Evolutionary conservation across 345 rosid genomes (phyloP).

Genomic region (Eucalyptus decipiens): DNA sequence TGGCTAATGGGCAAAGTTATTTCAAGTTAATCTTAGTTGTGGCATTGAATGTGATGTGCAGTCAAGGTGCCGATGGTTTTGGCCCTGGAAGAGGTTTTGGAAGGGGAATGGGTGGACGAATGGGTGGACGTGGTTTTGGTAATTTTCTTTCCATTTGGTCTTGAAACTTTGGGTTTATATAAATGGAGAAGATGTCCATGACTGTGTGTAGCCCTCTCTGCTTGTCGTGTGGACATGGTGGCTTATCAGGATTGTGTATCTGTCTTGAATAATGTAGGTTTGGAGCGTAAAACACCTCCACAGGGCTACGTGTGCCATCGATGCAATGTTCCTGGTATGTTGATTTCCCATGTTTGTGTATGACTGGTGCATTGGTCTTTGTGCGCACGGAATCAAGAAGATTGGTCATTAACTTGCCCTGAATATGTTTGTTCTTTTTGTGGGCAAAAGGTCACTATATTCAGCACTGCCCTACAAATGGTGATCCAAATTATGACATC

Average conservation of each 20-base stretch:
- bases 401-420: neutral
- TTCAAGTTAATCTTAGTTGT: neutral
- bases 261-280: constrained; percentile 37
- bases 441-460: constrained; percentile 75
- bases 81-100: constrained; percentile 93
- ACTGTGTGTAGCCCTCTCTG: neutral
- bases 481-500: constrained; percentile 85
- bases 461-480: constrained; percentile 98
- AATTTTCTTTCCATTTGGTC: constrained; percentile 10
- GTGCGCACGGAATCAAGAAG: neutral
- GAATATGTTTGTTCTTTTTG: neutral
- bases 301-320: constrained; percentile 95
- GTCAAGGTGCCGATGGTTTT: constrained; percentile 83
- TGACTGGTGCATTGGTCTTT: neutral
- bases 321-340: constrained; percentile 88
- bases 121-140: constrained; percentile 98
- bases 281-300: constrained; percentile 97
- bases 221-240: neutral
- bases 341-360: neutral
- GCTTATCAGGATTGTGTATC: neutral
- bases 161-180: neutral
- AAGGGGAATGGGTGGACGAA: constrained; percentile 85
- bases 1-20: neutral
- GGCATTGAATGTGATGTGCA: constrained; percentile 8
- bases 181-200: neutral